Evolutionary conservation across 805 yeast species (phyloP).

Genomic region (Candida cerambycidarum): DNA sequence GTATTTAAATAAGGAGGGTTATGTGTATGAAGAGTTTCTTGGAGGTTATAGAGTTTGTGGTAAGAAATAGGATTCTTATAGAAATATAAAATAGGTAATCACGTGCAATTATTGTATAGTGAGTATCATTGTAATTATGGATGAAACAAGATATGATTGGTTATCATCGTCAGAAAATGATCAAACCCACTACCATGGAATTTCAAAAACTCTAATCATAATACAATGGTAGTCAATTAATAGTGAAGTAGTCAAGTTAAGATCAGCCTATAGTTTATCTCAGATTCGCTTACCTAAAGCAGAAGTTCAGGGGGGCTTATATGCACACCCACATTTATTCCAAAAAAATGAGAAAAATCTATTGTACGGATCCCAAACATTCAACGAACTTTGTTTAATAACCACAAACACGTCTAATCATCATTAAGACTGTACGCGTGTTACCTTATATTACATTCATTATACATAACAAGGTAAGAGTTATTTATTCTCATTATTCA

Average conservation of each 20-base stretch:
- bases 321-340: not conserved
- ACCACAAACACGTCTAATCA: constrained; percentile 3
- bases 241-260: no score
- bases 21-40: constrained; percentile 46
- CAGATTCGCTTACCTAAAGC: no score
- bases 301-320: not conserved
- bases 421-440: not conserved
- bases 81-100: no score
- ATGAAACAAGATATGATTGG: no score
- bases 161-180: no score
- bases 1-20: constrained; percentile 37
- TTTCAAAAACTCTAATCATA: no score
- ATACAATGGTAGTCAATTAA: no score
- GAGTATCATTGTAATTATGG: no score
- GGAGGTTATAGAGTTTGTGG: constrained; percentile 23
- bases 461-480: not conserved
- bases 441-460: not conserved
- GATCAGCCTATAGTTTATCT: no score
- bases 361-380: constrained; percentile 3
- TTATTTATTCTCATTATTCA: no score
- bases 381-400: not conserved
- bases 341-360: not conserved
- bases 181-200: no score
- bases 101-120: no score
- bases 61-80: constrained; percentile 1